Evolutionary conservation across 2,329 filamentous ascomycete species (phyloP).

Genomic region (Colletotrichum sp.): DNA sequence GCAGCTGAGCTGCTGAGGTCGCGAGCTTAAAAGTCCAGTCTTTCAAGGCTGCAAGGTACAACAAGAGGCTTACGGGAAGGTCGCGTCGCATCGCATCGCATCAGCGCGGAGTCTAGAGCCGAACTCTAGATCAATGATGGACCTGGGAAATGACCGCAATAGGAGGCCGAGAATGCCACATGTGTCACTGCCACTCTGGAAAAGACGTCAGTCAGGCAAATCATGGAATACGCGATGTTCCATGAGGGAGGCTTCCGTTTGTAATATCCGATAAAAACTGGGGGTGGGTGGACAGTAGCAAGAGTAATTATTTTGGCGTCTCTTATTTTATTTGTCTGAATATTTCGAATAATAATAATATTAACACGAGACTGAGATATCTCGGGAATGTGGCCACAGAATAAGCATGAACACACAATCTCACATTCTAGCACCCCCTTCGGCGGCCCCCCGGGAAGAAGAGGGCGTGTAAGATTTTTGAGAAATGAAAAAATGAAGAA

Average conservation of each 20-base stretch:
- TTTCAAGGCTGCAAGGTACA: neutral
- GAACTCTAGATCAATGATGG: neutral
- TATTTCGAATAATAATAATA: neutral
- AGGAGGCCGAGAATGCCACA: neutral
- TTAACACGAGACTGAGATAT: neutral
- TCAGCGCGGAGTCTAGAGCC: neutral
- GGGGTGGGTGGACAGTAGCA: neutral
- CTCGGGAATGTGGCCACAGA: neutral
- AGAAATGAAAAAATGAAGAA: neutral
- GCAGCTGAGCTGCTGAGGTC: neutral
- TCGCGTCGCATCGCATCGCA: neutral
- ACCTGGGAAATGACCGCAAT: neutral
- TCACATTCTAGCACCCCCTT: neutral
- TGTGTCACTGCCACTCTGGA: neutral
- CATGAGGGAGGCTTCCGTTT: neutral
- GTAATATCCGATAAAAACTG: neutral
- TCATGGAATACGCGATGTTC: neutral
- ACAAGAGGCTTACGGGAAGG: neutral
- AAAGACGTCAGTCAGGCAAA: neutral
- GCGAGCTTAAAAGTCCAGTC: neutral
- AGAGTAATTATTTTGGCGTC: neutral
- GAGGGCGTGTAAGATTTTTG: neutral
- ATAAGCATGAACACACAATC: constrained; percentile 21
- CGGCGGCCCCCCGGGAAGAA: neutral
- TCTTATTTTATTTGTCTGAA: neutral